Evolutionary conservation across 176 grass and related monocot species (phyloP).

Genomic region (Oropetium thomaeum): DNA sequence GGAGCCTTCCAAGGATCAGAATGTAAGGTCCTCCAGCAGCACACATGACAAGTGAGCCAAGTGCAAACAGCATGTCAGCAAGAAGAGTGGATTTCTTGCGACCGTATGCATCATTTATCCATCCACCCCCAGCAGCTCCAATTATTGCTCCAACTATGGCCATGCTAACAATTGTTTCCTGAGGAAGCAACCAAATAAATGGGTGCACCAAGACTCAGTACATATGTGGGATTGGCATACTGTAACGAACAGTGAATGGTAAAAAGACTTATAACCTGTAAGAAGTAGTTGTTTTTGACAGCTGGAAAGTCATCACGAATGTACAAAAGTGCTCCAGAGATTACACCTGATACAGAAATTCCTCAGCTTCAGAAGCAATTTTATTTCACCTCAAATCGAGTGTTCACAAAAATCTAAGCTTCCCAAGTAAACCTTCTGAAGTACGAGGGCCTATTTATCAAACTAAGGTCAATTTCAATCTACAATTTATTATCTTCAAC

Average conservation of each 20-base stretch:
- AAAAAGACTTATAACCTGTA: constrained; percentile 64
- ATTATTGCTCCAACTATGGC: constrained; percentile 81
- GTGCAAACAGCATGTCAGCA: constrained; percentile 73
- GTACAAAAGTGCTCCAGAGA: constrained; percentile 92
- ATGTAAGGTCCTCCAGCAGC: constrained; percentile 61
- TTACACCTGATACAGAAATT: constrained; percentile 61
- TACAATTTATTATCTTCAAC: not conserved
- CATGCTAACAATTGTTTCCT: constrained; percentile 99
- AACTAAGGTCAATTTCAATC: not conserved
- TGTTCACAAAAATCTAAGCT: not conserved
- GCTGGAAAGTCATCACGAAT: constrained; percentile 86
- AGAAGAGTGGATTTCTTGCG: constrained; percentile 84
- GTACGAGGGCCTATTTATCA: too few species aligned
- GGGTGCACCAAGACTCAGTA: constrained; percentile 24
- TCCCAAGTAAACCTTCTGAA: too few species aligned
- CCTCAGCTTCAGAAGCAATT: constrained; percentile 14
- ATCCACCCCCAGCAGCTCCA: constrained; percentile 84
- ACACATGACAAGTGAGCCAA: constrained; percentile 88
- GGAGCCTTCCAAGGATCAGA: constrained; percentile 81
- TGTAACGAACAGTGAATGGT: not conserved
- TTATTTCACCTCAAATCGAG: not conserved
- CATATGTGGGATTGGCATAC: not conserved
- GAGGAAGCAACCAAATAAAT: constrained; percentile 29
- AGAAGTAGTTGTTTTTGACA: constrained; percentile 64
- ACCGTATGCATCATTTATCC: constrained; percentile 89